Evolutionary conservation across 768 basidiomycete genomes (phyloP), one percentile per base, ranked within the genome.

Genomic region (Tricholoma matsutake): DNA sequence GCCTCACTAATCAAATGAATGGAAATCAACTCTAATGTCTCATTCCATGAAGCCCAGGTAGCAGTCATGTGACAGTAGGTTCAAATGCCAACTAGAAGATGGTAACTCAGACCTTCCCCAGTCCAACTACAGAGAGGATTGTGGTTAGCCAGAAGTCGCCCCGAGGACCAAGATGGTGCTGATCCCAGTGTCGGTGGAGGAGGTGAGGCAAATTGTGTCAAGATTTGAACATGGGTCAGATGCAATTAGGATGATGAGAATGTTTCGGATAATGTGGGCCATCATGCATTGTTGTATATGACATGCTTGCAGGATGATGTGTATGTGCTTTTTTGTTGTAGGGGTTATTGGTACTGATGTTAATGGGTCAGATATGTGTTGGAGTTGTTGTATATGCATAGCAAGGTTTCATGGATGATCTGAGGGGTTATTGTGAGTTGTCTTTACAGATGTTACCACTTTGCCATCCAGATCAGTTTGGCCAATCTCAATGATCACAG

Each of bases 401-500:
- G 85, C 25, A 94, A 94, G 78, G 71, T 96, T 28, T 96, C 57
- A 92, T 97, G 35, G 96, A 97, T 68, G 96, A 98, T 69, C 81
- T 85, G 32, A 81, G n/a, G 88, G 35, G 94, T 97, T 51, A 93
- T 98, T 64, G 92, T 93, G 65, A 56, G 91, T 9, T n/a, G 18
- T 29, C 9, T 52, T 41, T 6, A 18, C 14, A 35, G 13, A 6
- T 22, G 11, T 9, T 2, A 37, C 3, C 32, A 10, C n/a, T 43
- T 6, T n/a, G 16, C 31, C 6, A 9, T n/a, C 1, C 16, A 93
- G 91, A 91, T 95, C 81, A 95, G 96, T 35, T 94, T 92, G 43
- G 95, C 96, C 14, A 98, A 98, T 71, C 71, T 96, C 65, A 96
- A 96, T 62, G 94, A 96, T 67, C 86, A 93, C 11, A 89, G 86